phyloP scores from a whole-genome alignment of 768 basidiomycete genomes.

The Macrolepiota albuminosa region DNA sequence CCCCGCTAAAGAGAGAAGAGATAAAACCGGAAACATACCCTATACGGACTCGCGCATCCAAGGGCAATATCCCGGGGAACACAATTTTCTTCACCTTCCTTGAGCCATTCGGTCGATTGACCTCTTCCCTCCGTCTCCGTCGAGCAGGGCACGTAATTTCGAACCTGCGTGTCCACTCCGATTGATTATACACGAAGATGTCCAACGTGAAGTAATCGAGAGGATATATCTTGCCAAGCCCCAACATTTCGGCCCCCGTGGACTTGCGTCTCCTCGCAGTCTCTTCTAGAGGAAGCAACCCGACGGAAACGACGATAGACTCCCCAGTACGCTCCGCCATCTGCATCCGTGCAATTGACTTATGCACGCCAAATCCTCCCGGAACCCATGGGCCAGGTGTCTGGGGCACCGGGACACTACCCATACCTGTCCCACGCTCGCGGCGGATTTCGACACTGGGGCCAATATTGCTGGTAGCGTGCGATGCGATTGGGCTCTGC shows the following conservation, averaged over 20 bases:
- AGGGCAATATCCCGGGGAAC: constrained; percentile 61
- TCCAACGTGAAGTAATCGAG: constrained; percentile 76
- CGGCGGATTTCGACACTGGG: constrained; percentile 64
- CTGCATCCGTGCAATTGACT: constrained; percentile 25
- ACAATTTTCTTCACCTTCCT: constrained; percentile 34
- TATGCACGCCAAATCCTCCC: constrained; percentile 37
- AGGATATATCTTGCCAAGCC: constrained; percentile 56
- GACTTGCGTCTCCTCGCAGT: constrained; percentile 17
- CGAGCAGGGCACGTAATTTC: constrained; percentile 68
- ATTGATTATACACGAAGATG: constrained; percentile 85
- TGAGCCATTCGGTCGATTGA: constrained; percentile 18
- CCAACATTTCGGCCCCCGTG: constrained; percentile 16
- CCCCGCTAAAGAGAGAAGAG: background rate
- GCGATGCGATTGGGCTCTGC: constrained; percentile 50
- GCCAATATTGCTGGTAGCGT: constrained; percentile 43
- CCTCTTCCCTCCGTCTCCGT: constrained; percentile 35
- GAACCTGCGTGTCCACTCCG: constrained; percentile 68
- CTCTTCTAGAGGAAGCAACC: constrained; percentile 31
- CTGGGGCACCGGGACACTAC: constrained; percentile 32
- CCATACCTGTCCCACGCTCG: constrained; percentile 42
- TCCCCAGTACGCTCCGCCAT: constrained; percentile 38
- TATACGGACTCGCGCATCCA: constrained; percentile 75
- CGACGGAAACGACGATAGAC: constrained; percentile 68
- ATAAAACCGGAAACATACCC: constrained; percentile 49
- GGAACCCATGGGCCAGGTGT: constrained; percentile 54